Evolutionary conservation across 495 filamentous ascomycete genomes (phyloP).

Genomic region (Xylaria cubensis): DNA sequence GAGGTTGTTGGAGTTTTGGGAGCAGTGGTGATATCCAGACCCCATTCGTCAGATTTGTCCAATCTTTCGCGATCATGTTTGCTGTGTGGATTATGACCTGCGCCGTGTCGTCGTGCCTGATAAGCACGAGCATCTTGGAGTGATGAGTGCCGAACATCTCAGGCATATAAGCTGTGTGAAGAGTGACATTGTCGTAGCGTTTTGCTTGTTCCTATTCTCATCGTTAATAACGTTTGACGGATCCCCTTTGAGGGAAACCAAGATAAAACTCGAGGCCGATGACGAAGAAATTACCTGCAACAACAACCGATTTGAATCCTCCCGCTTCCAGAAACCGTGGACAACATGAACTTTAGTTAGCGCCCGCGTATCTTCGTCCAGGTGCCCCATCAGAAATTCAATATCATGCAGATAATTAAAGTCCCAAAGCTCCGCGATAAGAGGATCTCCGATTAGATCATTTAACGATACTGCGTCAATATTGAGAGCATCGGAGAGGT

Average conservation of each 20-base stretch:
- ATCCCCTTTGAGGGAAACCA: not conserved
- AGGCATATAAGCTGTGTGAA: constrained; percentile 80
- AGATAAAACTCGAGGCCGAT: not conserved
- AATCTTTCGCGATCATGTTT: constrained; percentile 86
- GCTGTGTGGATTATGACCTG: constrained; percentile 89
- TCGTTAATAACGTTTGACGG: constrained; percentile 23
- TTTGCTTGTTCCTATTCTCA: constrained; percentile 56
- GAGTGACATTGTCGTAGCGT: constrained; percentile 69
- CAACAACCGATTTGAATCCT: constrained; percentile 64
- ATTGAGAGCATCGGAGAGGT: constrained; percentile 67
- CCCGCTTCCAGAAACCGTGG: constrained; percentile 87
- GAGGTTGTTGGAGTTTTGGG: constrained; percentile 45
- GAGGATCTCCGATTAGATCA: constrained; percentile 79
- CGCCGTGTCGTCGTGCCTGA: constrained; percentile 76
- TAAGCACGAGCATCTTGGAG: constrained; percentile 81
- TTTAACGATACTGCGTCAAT: constrained; percentile 69
- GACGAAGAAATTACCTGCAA: constrained; percentile 62
- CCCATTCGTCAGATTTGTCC: constrained; percentile 86
- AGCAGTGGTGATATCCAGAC: constrained; percentile 82
- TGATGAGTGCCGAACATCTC: constrained; percentile 87
- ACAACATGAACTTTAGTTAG: constrained; percentile 76
- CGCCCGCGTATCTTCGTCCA: constrained; percentile 72
- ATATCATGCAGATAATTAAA: constrained; percentile 90
- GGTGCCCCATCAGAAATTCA: constrained; percentile 66
- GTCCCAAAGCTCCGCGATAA: constrained; percentile 86